phyloP scores from a whole-genome alignment of 2,329 filamentous ascomycete genomes.

The Penicillium crustosum region DNA sequence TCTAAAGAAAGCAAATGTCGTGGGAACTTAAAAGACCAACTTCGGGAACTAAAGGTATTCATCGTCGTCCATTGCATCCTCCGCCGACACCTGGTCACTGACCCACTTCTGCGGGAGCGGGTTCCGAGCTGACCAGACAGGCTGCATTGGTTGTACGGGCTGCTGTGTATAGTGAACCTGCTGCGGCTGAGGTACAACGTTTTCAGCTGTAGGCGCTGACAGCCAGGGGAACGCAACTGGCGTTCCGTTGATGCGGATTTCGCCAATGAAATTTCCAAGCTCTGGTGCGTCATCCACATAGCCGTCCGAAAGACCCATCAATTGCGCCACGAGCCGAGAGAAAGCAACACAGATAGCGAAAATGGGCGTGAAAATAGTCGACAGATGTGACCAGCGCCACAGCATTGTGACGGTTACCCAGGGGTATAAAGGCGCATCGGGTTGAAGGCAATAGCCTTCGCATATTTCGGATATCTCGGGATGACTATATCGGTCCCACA shows the following conservation, averaged over 20 bases:
- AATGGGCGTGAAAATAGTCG: conserved; percentile 30
- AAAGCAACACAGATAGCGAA: conserved; percentile 33
- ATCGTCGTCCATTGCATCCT: conserved; percentile 33
- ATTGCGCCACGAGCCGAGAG: conserved; percentile 33
- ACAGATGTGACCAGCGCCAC: conserved; percentile 47
- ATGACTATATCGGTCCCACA: conserved; percentile 55
- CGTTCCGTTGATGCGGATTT: conserved; percentile 34
- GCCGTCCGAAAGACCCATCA: conserved; percentile 45
- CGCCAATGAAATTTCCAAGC: conserved; percentile 29
- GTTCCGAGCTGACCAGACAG: conserved; percentile 18
- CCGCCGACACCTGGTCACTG: conserved; percentile 20
- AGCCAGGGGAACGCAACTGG: conserved; percentile 23
- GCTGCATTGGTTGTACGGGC: conserved; percentile 5
- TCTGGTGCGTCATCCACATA: conserved; percentile 38
- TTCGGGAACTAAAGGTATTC: conserved; percentile 27
- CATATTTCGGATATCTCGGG: conserved; percentile 50
- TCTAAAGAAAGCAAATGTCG: background rate
- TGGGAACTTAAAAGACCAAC: background rate
- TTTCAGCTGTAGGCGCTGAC: conserved; percentile 16
- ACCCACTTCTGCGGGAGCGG: conserved; percentile 10
- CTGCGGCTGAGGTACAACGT: conserved; percentile 10
- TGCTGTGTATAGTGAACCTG: conserved; percentile 4
- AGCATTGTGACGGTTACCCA: conserved; percentile 58
- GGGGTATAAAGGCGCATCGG: conserved; percentile 55
- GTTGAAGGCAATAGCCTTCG: conserved; percentile 51